phyloP scores from a whole-genome alignment of 2,329 filamentous ascomycete species.

The Phaeosphaeriaceae sp. region DNA sequence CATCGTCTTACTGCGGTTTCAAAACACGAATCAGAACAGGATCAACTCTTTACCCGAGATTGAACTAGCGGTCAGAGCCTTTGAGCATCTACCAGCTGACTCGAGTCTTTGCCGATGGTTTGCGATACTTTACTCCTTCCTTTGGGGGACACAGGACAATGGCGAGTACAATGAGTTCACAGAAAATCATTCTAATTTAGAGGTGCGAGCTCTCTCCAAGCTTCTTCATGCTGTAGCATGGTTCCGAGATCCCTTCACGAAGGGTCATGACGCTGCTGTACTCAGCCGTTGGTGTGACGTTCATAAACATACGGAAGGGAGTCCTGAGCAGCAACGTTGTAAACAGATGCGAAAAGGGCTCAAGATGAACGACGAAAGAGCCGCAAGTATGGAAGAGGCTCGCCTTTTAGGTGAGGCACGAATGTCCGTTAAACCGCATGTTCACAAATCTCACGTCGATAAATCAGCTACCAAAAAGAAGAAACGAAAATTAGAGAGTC shows the following conservation, averaged over 20 bases:
- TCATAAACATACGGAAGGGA: constrained; percentile 12
- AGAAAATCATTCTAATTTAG: neutral
- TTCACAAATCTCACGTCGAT: too few relatives aligned
- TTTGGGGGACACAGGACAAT: constrained; percentile 14
- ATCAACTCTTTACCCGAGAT: constrained; percentile 3
- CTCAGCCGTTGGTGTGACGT: constrained; percentile 17
- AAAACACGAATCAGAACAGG: constrained; percentile 14
- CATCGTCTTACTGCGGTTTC: constrained; percentile 16
- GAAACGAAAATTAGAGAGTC: neutral
- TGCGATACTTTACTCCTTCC: constrained; percentile 15
- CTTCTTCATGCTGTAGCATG: constrained; percentile 15
- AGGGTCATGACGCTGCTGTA: constrained; percentile 12
- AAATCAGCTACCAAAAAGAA: neutral
- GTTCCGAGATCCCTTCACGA: constrained; percentile 9
- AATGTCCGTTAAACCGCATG: neutral
- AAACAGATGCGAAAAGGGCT: neutral
- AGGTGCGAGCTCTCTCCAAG: constrained; percentile 6
- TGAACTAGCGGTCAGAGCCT: constrained; percentile 4
- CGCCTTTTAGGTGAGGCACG: neutral
- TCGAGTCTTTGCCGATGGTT: constrained; percentile 24
- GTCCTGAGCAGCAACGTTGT: constrained; percentile 7
- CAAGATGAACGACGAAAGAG: neutral
- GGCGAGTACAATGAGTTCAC: constrained; percentile 10
- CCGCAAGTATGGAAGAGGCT: neutral
- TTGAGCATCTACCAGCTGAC: constrained; percentile 13